Base-by-base conservation (phyloP, 2,329 filamentous ascomycete species). In the Allantophomopsis cytisporea region DNA sequence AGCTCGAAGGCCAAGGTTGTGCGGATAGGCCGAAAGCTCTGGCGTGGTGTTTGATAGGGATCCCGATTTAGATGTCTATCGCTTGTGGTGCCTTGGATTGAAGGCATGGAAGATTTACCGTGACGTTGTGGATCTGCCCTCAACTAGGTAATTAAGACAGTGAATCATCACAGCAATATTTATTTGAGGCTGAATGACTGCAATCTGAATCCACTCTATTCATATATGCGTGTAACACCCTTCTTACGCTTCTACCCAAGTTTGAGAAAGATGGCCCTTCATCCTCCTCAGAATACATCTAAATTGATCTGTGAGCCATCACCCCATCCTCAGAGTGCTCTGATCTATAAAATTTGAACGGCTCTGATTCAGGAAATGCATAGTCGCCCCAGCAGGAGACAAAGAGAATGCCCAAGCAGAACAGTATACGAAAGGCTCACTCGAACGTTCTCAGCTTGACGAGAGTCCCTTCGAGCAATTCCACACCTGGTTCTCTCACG, bases 401-500 rank as follows among this genome's bases (percentile, higher is more conserved):
- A 72, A 45, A 59, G 50, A 65, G 39, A 63, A 72, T 39, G 63
- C 66, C 2, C 82, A 83, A 57, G 85, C 86, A 10, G 75, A 74
- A 17, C 86, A 94, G 59, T 94, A 88, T 67, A 76, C 71, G 37
- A 69, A 70, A 58, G 74, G 73, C 50, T 66, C 68, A 1, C 74
- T 94, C 21, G 65, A 69, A 30, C 68, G 65, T 36, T 51, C 59
- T 1, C 71, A 85, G 54, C 75, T 93, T 14, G 60, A 73, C 50
- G 53, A 68, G 1, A 71, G 71, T 40, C 91, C 91, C 1, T 75
- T 89, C 42, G 66, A 68, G 23, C 91, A 96, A 64, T 98, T 96
- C 67, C 74, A 94, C 64, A 60, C 64, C 45, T 98, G 91, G 91
- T 98, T 94, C 70, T 69, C 72, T 11, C 70, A 79, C 43, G 84